Conservation (phyloP, 306 rosid genomes). For the Prunus salicina region DNA sequence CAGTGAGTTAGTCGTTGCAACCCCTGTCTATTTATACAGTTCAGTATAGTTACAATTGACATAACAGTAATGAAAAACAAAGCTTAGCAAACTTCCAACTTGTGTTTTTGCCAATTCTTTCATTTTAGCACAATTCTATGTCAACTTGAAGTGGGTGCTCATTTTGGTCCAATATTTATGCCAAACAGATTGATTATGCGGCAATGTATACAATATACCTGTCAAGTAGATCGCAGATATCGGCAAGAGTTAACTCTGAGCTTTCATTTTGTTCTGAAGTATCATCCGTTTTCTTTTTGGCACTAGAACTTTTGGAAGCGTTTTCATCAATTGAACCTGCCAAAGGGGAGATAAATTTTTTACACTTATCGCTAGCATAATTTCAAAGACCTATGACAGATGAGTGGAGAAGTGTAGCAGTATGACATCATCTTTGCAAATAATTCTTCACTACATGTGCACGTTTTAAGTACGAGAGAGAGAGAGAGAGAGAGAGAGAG, state of each 20-base stretch:
- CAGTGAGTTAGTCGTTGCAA: not conserved
- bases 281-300: not conserved
- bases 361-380: not conserved
- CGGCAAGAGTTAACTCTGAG: constrained; percentile 28
- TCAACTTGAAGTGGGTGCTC: not conserved
- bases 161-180: not conserved
- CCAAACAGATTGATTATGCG: not conserved
- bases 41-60: not conserved
- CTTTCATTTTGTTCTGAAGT: not conserved
- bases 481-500: too few relatives aligned
- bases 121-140: not conserved
- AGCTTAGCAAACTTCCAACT: not conserved
- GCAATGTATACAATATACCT: constrained; percentile 21
- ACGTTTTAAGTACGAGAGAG: not conserved
- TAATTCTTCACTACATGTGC: not conserved
- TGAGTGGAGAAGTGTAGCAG: too few relatives aligned
- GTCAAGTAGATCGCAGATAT: constrained; percentile 18
- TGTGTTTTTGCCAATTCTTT: not conserved
- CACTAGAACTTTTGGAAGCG: constrained; percentile 11
- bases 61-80: not conserved
- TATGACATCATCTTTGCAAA: not conserved
- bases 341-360: not conserved
- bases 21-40: not conserved
- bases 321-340: constrained; percentile 23
- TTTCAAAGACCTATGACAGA: not conserved